Base-by-base conservation (phyloP, 2,329 filamentous ascomycete species). In the Verruconis gallopava region DNA sequence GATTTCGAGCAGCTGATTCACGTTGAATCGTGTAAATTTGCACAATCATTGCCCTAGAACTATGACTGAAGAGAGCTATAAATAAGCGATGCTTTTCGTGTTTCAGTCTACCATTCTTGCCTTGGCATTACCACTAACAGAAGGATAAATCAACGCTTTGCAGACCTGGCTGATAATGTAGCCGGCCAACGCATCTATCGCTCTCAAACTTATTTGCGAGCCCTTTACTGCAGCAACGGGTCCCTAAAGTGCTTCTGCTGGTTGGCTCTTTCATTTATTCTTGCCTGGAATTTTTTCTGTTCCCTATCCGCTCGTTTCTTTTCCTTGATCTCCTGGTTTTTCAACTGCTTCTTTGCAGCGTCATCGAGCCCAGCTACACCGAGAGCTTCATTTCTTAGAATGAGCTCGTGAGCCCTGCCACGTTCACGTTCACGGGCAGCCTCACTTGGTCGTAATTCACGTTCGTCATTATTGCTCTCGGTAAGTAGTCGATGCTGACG, bases 301-400 rank as follows among this genome's bases (percentile, higher is more conserved):
- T 73, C 69, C 40, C 74, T 68, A 48, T 79, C 69, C 50, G 79
- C 76, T 44, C 73, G 66, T 54, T 77, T 81, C 46, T 75, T 69
- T 44, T 79, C 76, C 52, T 79, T 74, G 61, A 80, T 77, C 61
- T 89, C 82, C 5, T 73, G 69, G 37, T 72, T 72, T 17, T 67
- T 63, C 14, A 83, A 75, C 48, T 79, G 75, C 40, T 72, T 72
- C 65, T 79, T 89, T 68, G 84, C 83, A 45, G 73, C 68, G n/a
- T 81, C 79, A 4, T 75, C 77, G 4, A 85, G 82, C 35, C 85
- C 83, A 36, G 78, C 56, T 80, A 94, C 83, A 34, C 85, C 85
- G 21, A 72, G 56, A 21, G 75, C 80, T n/a, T 79, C 80, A 48
- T 85, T 78, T 15, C 77, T 79, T 47, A 85, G 21, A n/a, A 37